Evolutionary conservation across 2,329 filamentous ascomycete genomes (phyloP), one percentile per base, ranked within the genome.

Genomic region (Sporothrix protearum): DNA sequence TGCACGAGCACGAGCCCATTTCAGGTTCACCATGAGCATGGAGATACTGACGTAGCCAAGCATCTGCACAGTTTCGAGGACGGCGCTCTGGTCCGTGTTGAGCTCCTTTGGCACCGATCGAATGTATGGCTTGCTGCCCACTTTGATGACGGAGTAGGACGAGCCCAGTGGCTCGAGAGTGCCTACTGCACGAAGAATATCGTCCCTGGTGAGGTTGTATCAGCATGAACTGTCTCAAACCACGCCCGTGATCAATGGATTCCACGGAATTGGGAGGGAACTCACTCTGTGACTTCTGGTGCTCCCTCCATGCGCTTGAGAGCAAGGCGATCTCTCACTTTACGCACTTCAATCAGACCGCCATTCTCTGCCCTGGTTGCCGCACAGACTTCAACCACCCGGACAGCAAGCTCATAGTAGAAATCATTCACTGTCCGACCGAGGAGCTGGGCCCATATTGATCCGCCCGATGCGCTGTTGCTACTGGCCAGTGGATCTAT

Each of bases 331-430:
- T 94, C 91, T 71, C 89, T 85, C 76, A 97, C 89, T 80, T 98
- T 95, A 59, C 87, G 84, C 22, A 98, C 87, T 12, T 92, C 92
- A 69, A 99, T 93, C 77, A 99, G 84, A 0, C 96, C 96, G 7
- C 96, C 96, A 79, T 99, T 99, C 81, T 97, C 95, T 3, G 88
- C 88, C 69, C 96, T 86, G 59, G 94, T 97, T 69, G 91, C 89
- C 6, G 93, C 86, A 79, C 96, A 99, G 8, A 97, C 89, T 80
- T 98, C 95, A 6, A 99, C 96, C 0, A 98, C 92, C 67, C 93
- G 87, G n/a, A 98, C 95, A 1, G 94, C 96, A 61, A 99, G 88
- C 83, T 97, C 95, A 80, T 98, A 98, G 83, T 98, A 99, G 79
- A 99, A 99, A 80, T 99, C 96, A 79, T 97, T 97, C 76, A 99